phyloP scores from a whole-genome alignment of 2,329 filamentous ascomycete genomes.

The Aspergillus puulaauensis region DNA sequence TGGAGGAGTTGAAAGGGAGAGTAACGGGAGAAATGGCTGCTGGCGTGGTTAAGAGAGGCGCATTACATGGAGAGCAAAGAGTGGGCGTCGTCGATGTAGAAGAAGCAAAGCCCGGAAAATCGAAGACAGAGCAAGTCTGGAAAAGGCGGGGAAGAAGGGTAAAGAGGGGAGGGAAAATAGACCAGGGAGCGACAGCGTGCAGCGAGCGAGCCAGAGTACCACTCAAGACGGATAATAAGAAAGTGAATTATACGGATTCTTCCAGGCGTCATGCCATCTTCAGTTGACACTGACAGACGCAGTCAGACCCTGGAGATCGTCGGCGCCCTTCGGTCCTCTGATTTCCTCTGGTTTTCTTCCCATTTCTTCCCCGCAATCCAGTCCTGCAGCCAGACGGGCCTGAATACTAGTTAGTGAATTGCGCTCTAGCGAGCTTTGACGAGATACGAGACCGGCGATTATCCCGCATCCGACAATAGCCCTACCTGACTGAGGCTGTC shows the following conservation, averaged over 20 bases:
- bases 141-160: conserved; percentile 6
- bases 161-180: conserved; percentile 7
- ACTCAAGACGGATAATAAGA: not conserved
- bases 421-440: not conserved
- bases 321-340: conserved; percentile 1
- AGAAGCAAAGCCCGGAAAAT: not conserved
- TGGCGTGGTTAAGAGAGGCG: not conserved
- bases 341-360: not conserved
- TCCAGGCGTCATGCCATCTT: not conserved
- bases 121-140: not conserved
- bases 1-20: not conserved
- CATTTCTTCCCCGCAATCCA: conserved; percentile 5
- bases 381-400: not conserved
- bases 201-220: not conserved
- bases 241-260: not conserved
- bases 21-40: not conserved
- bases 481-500: not conserved
- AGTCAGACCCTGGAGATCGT: conserved; percentile 17
- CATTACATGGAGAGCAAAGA: not conserved
- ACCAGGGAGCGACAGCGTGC: not conserved
- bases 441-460: not conserved
- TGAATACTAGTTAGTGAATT: not conserved
- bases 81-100: not conserved
- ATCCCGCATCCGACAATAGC: not conserved
- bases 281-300: too few relatives aligned